Percentiles rank a stretch among this genome's conserved stretches.
These are phyloP conservation scores for Trifolium dubium DNA, from an alignment of 306 rosid species.

Conservation along the genomic window DNA sequence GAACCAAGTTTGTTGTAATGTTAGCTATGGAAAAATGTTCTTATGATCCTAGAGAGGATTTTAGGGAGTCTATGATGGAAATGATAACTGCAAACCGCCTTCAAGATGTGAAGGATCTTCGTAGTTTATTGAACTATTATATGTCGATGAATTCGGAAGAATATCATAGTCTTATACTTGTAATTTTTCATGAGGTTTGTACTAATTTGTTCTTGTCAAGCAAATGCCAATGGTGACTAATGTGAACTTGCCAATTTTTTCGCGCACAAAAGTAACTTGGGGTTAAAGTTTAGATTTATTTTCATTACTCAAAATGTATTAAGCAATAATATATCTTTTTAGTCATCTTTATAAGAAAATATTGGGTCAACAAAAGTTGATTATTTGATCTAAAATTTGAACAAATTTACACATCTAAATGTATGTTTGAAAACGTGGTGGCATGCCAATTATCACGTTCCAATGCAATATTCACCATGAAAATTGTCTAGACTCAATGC, in stretches of 20 bases:
- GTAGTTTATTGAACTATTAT: conserved; percentile 82
- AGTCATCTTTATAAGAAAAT: too few relatives aligned
- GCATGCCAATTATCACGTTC: background rate
- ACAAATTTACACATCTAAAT: background rate
- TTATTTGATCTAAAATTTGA: too few relatives aligned
- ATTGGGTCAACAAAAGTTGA: too few relatives aligned
- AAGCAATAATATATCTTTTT: too few relatives aligned
- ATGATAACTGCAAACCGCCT: conserved; percentile 79
- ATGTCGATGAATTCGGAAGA: conserved; percentile 76
- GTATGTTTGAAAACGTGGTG: background rate
- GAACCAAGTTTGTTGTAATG: conserved; percentile 77
- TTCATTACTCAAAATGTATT: too few relatives aligned
- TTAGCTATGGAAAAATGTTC: conserved; percentile 86
- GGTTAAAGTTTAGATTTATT: too few relatives aligned
- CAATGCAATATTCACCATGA: background rate
- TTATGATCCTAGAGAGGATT: conserved; percentile 82
- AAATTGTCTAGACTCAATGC: background rate
- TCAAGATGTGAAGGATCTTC: conserved; percentile 71
- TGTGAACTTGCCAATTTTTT: conserved; percentile 13
- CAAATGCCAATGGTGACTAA: conserved; percentile 56
- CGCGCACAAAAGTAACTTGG: background rate
- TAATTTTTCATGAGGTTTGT: conserved; percentile 84
- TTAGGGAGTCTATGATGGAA: conserved; percentile 77
- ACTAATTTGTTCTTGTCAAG: conserved; percentile 62
- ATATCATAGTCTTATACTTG: conserved; percentile 61